Evolutionary conservation across 441 rosid species (phyloP), one percentile per base, ranked within the genome.

Genomic region (Pelargonium fulgidum): DNA sequence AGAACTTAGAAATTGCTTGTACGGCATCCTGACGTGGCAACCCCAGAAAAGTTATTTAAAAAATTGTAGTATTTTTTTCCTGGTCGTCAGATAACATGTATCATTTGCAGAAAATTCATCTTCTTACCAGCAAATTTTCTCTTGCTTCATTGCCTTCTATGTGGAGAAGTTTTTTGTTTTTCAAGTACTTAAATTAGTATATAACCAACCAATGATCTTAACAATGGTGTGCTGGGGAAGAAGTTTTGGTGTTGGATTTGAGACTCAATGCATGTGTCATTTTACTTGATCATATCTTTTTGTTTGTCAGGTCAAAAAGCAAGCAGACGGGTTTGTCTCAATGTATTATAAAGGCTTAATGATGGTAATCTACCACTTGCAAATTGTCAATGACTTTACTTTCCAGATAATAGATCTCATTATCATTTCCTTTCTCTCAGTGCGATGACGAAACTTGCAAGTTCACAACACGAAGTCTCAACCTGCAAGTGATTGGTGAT

Each of bases 371-470:
- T 47, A 70, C 64, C 22, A 62, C 67, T 36, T 52, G 10, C 39
- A 42, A 5, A 70, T 52, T 16, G 64, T 47, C 33, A 19, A 19
- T 58, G 14, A 20, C 24, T 50, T 50, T 4, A 16, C 10, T 17
- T 6, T 17, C 62, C 22, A 44, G 48, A 26, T 58, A 16, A 45
- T 19, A 56, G 26, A 64, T 42, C 67, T 64, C 39, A 67, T 69
- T 0, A 41, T 54, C 63, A 54, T 9, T 72, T 61, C 62, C 22
- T 9, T 65, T 48, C 20, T 81, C 73, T 59, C 86, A 90, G 98
- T 94, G 99, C 75, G 99, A 94, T 29, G 99, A 92, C 64, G 99
- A 92, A 77, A 86, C 92, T 65, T 94, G 99, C 85, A 86, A 86
- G 78, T 85, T 83, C 74, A 82, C 88, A 0, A 89, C 99, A 1